Base-by-base conservation (phyloP, 2,329 filamentous ascomycete species). In the Paraconiothyrium sp. region DNA sequence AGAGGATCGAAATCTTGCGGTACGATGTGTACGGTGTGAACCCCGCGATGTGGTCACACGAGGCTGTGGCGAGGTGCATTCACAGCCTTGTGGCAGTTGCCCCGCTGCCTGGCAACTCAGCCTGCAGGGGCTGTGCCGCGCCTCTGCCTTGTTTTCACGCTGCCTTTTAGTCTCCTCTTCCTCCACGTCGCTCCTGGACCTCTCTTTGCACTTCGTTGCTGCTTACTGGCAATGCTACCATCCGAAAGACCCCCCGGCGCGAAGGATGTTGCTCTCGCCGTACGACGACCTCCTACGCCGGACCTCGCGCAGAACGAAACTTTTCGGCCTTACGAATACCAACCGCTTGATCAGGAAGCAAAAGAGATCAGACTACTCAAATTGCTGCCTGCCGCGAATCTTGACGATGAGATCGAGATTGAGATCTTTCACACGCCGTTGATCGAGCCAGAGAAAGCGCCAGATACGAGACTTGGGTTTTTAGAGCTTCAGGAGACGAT, bases 361-460 rank as follows among this genome's bases (percentile, higher is more conserved):
- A 16, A 47, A n/a, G 57, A 58, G 24, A 58, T 58, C 24, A 52
- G 57, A 20, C 57, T 58, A 3, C 37, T 58, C 7, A 58, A 9
- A 37, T 11, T 54, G 13, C 39, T 58, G n/a, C 57, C 57, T 5
- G 50, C 37, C 6, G 49, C 2, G 22, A 54, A 35, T 20, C 34
- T 37, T 11, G 57, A 58, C 24, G 57, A 58, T 16, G 48, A 44
- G 27, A 39, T 58, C 6, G 24, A 51, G 34, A 30, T 58, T 30
- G 48, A 58, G 30, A 58, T 58, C 16, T 58, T 58, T 20, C 57
- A 58, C 39, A 27, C 41, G n/a, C 57, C 48, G 30, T 20, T 58
- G 9, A 20, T 58, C n/a, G 41, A 27, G 37, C 57, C 57, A n/a
- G 39, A 47, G 37, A 44, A 20, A 47, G 57, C 57, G 24, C 48